Evolutionary conservation across 2,329 filamentous ascomycete species (phyloP), one percentile per base, ranked within the genome.

Genomic region (Pestalotiopsis sp.): DNA sequence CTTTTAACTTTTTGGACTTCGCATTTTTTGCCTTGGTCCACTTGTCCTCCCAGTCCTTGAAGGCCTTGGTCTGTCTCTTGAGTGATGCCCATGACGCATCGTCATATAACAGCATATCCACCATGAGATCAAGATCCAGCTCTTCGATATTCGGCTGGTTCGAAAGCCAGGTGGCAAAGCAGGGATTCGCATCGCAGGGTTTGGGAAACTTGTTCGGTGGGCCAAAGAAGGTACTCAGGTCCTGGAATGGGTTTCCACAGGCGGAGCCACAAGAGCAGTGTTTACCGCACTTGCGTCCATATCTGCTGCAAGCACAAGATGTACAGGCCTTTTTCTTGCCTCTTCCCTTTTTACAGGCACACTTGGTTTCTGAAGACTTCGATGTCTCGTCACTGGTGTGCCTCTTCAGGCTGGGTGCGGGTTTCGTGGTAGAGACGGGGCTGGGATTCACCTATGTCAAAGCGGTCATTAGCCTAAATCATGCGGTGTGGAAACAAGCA

Each of bases 81-180:
- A 78, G 77, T 38, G 68, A 71, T 13, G 74, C 72, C 77, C 77
- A 79, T 39, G 78, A 78, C 23, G 74, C 74, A 39, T 79, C 78
- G 57, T 79, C 78, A 45, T 77, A 76, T 23, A 78, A 69, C 45
- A 79, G 68, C 72, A 79, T 78, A 64, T 79, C 78, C 25, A 79
- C 76, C 76, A 79, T 78, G 23, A 79, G 68, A 17, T 79, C 78
- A 20, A 73, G 70, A 58, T 79, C 77, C 11, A 79, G 71, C 61
- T 79, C 78, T 61, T 78, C 78, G 41, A 78, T 73, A 56, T 77
- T 78, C 14, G 77, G 77, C 45, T 79, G 78, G 64, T 78, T 78
- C 25, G 74, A 76, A 23, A 79, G 69, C 78, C 78, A 79, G 1
- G 76, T 78, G 31, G 77, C 77, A 61, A 78, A 79, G 68, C 78